These are phyloP conservation scores for Thelephora ganbajun DNA, from an alignment of 768 basidiomycete species.

Conservation along the genomic window DNA sequence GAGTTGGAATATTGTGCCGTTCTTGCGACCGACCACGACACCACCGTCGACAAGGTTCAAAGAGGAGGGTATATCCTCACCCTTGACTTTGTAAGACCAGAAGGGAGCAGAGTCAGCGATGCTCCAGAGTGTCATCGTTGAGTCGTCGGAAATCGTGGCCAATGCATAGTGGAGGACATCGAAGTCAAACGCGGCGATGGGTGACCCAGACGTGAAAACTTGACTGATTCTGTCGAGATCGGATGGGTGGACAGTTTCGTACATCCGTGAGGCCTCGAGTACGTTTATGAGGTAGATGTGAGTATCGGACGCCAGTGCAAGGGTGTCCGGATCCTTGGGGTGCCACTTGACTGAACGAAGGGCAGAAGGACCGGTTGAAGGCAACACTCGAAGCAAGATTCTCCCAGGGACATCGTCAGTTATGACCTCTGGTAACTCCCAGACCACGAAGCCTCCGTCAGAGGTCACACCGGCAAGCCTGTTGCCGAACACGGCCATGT, in stretches of 20 bases:
- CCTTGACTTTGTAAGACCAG: slow-evolving; percentile 61
- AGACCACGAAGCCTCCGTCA: slow-evolving; percentile 81
- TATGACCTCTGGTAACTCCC: slow-evolving; percentile 74
- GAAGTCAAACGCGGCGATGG: slow-evolving; percentile 76
- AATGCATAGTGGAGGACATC: slow-evolving; percentile 65
- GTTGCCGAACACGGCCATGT: slow-evolving; percentile 79
- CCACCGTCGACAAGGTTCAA: slow-evolving; percentile 78
- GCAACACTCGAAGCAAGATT: slow-evolving; percentile 55
- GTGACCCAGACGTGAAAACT: slow-evolving; percentile 37
- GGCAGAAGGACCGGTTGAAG: slow-evolving; percentile 42
- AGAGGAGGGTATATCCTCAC: slow-evolving; percentile 72
- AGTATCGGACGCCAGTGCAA: slow-evolving; percentile 73
- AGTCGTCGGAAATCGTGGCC: slow-evolving; percentile 73
- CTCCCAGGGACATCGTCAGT: slow-evolving; percentile 74
- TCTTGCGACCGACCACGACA: slow-evolving; percentile 72
- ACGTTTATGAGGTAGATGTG: slow-evolving; percentile 70
- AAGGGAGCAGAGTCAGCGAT: slow-evolving; percentile 65
- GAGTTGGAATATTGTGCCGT: slow-evolving; percentile 75
- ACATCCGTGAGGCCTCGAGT: slow-evolving; percentile 40
- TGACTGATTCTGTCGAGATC: slow-evolving; percentile 59
- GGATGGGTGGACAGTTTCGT: slow-evolving; percentile 51
- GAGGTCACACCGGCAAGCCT: slow-evolving; percentile 77
- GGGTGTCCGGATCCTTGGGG: slow-evolving; percentile 62
- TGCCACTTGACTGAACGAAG: slow-evolving; percentile 84
- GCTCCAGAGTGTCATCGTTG: slow-evolving; percentile 72